Percentiles rank a stretch among this genome's conserved stretches.
These are phyloP conservation scores for Talaromyces amestolkiae DNA, from an alignment of 2,329 filamentous ascomycete species.

Conservation along the genomic window DNA sequence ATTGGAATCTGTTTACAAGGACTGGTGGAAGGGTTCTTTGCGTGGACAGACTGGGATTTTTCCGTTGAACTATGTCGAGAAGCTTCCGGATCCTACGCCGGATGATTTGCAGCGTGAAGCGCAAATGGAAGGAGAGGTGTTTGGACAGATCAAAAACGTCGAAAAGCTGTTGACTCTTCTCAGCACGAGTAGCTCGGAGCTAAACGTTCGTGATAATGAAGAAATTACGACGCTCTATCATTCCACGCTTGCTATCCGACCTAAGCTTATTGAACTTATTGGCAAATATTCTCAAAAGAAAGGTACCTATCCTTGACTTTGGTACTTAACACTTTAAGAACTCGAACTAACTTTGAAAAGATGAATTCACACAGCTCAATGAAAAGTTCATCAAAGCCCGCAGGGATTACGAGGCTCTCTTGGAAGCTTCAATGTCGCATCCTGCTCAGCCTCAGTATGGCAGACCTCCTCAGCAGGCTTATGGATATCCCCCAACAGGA, in stretches of 20 bases:
- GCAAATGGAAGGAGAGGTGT: slow-evolving; percentile 84
- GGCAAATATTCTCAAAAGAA: slow-evolving; percentile 99
- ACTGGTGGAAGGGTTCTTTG: slow-evolving; percentile 98
- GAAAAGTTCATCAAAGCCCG: slow-evolving; percentile 99
- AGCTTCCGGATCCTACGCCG: slow-evolving; percentile 87
- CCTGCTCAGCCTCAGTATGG: slow-evolving; percentile 77
- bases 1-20: slow-evolving; percentile 95
- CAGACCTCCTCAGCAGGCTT: slow-evolving; percentile 48
- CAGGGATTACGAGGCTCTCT: slow-evolving; percentile 90
- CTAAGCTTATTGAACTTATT: slow-evolving; percentile 96
- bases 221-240: slow-evolving; percentile 92
- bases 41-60: slow-evolving; percentile 96
- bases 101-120: slow-evolving; percentile 94
- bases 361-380: slow-evolving; percentile 97
- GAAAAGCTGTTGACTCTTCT: slow-evolving; percentile 82
- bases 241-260: slow-evolving; percentile 87
- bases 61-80: slow-evolving; percentile 97
- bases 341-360: slow-evolving; percentile 45
- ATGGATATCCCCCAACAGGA: slow-evolving; percentile 33
- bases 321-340: background rate
- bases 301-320: slow-evolving; percentile 52
- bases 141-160: slow-evolving; percentile 73
- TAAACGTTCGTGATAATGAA: slow-evolving; percentile 88
- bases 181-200: slow-evolving; percentile 77
- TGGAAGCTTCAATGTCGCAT: slow-evolving; percentile 95